Base-by-base conservation (phyloP, 495 filamentous ascomycete species). In the Penicillium soppii region DNA sequence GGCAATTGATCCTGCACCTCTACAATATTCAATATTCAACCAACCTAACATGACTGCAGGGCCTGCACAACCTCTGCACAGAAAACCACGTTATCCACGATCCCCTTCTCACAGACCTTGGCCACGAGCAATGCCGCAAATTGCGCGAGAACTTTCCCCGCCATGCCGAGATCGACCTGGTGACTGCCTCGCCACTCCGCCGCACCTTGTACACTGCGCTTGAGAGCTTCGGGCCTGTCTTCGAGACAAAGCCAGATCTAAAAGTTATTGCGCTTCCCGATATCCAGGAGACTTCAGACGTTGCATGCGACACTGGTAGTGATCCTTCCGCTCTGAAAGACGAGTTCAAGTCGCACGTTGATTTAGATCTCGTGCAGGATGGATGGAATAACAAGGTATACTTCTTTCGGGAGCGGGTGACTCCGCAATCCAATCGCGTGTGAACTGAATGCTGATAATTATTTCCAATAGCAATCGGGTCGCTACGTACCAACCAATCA, bases 191-290 rank as follows among this genome's bases (percentile, higher is more conserved):
- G 0, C 92, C 92, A 1, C 77, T 96, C 40, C 85, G 86, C 19
- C 86, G 92, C 46, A 95, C 92, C 3, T 71, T 97, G 26, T 85
- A 88, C 65, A 96, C 92, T 0, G 83, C 87, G 5, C 76, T 96
- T 8, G 69, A 83, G 42, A 81, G 80, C 39, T 96, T 96, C 70
- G 67, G 65, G 38, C 73, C 84, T 3, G 66, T 76, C 5, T 72
- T 81, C 42, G 49, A 74, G 21, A 62, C 67, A 3, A 71, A 72
- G 43, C 70, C 74, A 15, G 72, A 72, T n/a, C 50, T 78, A 32
- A 74, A 74, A 22, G 64, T 95, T 40, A 75, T 89, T 42, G 83
- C 87, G 7, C 71, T 96, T 1, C 88, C 90, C 0, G 88, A 92
- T 50, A 63, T 90, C 0, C 92, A 97, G 68, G 92, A 97, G 69